These are phyloP conservation scores for Brassica incana DNA, from an alignment of 345 rosid species.

Conservation along the genomic window DNA sequence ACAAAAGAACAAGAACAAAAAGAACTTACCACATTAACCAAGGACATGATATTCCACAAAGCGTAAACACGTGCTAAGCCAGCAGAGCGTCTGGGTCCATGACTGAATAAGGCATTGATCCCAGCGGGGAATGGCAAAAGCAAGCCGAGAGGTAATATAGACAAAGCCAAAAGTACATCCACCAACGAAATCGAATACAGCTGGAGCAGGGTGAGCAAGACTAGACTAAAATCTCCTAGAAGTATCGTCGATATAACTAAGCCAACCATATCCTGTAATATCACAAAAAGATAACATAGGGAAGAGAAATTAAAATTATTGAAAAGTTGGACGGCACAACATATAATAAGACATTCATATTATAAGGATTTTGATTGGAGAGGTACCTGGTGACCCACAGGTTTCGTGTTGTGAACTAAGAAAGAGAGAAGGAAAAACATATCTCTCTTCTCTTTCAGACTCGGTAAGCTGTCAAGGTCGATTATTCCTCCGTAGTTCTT, in stretches of 20 bases:
- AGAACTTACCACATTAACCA: conserved; percentile 83
- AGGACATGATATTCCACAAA: conserved; percentile 85
- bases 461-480: conserved; percentile 68
- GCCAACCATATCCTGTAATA: conserved; percentile 96
- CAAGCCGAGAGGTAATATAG: conserved; percentile 86
- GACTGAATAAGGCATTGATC: conserved; percentile 96
- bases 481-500: conserved; percentile 62
- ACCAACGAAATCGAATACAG: conserved; percentile 87
- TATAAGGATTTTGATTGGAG: conserved; percentile 6
- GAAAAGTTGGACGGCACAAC: not conserved
- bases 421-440: conserved; percentile 82
- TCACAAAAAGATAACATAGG: conserved; percentile 12
- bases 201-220: conserved; percentile 94
- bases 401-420: conserved; percentile 89
- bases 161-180: conserved; percentile 79
- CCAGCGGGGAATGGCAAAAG: conserved; percentile 99
- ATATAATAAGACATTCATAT: conserved; percentile 1
- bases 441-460: conserved; percentile 88
- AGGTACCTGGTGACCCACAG: conserved; percentile 96
- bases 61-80: conserved; percentile 96
- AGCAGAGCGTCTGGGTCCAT: conserved; percentile 96
- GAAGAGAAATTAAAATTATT: not conserved
- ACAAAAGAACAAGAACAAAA: not conserved
- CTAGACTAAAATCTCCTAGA: conserved; percentile 98
- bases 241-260: conserved; percentile 94